A percentile compares a stretch with the other conserved stretches of the same genome.
These are phyloP conservation scores for Tagetes erecta DNA, from an alignment of 129 eudicot genomes.

Conservation along the genomic window DNA sequence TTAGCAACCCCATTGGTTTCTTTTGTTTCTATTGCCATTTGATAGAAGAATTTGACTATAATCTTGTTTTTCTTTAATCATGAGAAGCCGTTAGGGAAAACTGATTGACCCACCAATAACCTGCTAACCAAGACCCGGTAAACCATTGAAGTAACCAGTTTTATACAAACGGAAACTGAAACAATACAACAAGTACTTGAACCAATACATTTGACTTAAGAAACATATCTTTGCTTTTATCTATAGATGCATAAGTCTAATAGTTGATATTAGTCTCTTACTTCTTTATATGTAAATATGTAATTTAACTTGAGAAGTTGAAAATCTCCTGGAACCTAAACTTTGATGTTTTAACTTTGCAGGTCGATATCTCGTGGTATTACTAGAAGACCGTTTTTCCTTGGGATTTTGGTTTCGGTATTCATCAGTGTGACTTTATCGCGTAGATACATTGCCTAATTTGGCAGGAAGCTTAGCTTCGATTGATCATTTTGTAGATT, in stretches of 20 bases:
- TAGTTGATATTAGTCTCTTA: too few relatives aligned
- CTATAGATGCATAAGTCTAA: too few relatives aligned
- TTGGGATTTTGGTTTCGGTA: slow-evolving; percentile 35
- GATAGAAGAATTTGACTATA: background rate
- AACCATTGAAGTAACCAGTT: too few relatives aligned
- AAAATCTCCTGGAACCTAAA: background rate
- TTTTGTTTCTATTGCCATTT: background rate
- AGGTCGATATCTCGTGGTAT: slow-evolving; percentile 43
- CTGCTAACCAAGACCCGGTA: background rate
- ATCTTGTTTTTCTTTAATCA: background rate
- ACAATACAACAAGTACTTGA: too few relatives aligned
- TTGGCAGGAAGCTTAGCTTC: background rate
- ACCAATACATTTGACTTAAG: too few relatives aligned
- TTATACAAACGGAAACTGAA: too few relatives aligned
- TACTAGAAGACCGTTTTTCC: slow-evolving; percentile 23
- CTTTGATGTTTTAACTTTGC: slow-evolving; percentile 17
- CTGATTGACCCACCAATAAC: background rate
- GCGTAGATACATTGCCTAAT: slow-evolving; percentile 26
- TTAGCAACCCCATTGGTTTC: background rate
- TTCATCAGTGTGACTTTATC: slow-evolving; percentile 27
- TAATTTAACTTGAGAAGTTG: background rate
- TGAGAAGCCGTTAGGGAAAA: background rate
- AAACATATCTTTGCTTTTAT: too few relatives aligned
- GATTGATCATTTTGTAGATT: slow-evolving; percentile 28
- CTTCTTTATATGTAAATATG: background rate